A percentile compares a stretch with the other conserved stretches of the same genome.
Conservation (phyloP, 2,329 filamentous ascomycete species). For the Monilinia vaccinii-corymbosi region DNA sequence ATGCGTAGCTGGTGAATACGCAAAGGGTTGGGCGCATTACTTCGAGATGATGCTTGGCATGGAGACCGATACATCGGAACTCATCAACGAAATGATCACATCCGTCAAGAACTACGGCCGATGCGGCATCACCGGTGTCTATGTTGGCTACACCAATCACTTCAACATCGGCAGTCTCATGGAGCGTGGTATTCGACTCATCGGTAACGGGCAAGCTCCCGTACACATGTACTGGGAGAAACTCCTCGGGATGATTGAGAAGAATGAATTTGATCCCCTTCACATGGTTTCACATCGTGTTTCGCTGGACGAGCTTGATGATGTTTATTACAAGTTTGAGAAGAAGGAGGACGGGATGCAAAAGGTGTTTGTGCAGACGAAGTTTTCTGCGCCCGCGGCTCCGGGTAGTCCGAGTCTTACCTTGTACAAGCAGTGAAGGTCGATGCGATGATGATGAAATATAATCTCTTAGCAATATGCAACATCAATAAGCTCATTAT, state of each 20-base stretch:
- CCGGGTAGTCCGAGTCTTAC: constrained; percentile 36
- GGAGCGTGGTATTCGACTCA: constrained; percentile 77
- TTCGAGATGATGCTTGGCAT: constrained; percentile 51
- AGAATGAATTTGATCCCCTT: constrained; percentile 60
- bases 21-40: constrained; percentile 52
- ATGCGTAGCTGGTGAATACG: constrained; percentile 51
- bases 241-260: constrained; percentile 58
- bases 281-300: constrained; percentile 77
- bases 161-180: constrained; percentile 53
- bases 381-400: constrained; percentile 43
- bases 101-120: constrained; percentile 64
- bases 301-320: constrained; percentile 61
- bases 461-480: background rate
- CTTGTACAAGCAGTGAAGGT: background rate
- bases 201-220: constrained; percentile 56
- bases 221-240: constrained; percentile 80
- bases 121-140: constrained; percentile 67
- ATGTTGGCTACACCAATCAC: constrained; percentile 42
- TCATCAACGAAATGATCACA: constrained; percentile 71
- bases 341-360: constrained; percentile 60
- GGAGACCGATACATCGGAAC: constrained; percentile 79
- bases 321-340: constrained; percentile 54
- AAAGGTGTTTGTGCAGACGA: constrained; percentile 63
- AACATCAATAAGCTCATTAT: background rate
- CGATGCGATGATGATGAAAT: background rate